These are phyloP conservation scores for Rickenella mellea DNA, from an alignment of 768 basidiomycete species.

Conservation along the genomic window DNA sequence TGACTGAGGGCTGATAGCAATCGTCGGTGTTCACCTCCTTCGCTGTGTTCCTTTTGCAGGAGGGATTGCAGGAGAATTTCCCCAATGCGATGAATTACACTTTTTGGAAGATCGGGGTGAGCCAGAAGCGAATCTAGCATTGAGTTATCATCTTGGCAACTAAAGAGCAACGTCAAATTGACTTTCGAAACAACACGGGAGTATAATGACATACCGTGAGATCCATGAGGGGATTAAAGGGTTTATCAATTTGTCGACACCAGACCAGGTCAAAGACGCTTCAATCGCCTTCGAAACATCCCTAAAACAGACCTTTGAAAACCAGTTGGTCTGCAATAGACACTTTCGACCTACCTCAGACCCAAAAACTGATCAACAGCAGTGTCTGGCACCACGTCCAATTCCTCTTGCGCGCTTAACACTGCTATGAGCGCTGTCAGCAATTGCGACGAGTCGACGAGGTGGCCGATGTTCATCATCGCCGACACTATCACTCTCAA, in stretches of 20 bases:
- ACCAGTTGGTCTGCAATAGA: not conserved
- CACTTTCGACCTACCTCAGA: conserved; percentile 47
- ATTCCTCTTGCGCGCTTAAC: conserved; percentile 49
- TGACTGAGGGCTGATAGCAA: conserved; percentile 57
- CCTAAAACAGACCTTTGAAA: conserved; percentile 6
- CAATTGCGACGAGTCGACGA: conserved; percentile 47
- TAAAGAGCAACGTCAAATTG: too few species aligned
- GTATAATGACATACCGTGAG: too few species aligned
- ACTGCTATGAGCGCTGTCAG: conserved; percentile 58
- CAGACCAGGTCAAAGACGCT: conserved; percentile 10
- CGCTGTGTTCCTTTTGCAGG: too few species aligned
- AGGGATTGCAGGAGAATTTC: conserved; percentile 18
- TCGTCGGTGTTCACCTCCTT: too few species aligned
- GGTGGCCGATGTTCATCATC: conserved; percentile 37
- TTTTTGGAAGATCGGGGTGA: conserved; percentile 21
- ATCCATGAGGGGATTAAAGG: conserved; percentile 18
- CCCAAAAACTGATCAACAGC: conserved; percentile 28
- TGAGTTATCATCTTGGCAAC: too few species aligned
- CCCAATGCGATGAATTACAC: conserved; percentile 23
- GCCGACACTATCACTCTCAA: conserved; percentile 46
- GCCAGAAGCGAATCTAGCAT: conserved; percentile 31
- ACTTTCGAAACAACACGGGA: too few species aligned
- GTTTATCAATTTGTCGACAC: conserved; percentile 17
- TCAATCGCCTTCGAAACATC: conserved; percentile 9
- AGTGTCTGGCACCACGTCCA: conserved; percentile 33